Percentiles rank a stretch among this genome's conserved stretches.
Conservation (phyloP, 495 filamentous ascomycete genomes). For the Annulohypoxylon moriforme region DNA sequence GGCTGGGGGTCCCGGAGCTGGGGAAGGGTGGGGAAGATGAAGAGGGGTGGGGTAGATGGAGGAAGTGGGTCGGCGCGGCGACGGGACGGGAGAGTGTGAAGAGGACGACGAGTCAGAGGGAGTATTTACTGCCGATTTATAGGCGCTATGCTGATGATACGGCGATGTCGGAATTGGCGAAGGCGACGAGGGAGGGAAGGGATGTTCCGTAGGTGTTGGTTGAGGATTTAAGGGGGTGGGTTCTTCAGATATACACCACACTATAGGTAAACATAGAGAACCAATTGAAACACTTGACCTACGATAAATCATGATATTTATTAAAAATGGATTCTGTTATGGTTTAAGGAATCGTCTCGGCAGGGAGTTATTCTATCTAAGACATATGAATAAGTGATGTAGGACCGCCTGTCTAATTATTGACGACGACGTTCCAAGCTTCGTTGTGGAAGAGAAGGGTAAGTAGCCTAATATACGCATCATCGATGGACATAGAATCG, state of each 20-base stretch:
- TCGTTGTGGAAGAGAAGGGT: background rate
- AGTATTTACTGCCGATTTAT: conserved; percentile 69
- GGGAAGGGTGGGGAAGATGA: conserved; percentile 61
- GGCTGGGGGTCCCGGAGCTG: conserved; percentile 59
- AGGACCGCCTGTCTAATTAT: too few species aligned
- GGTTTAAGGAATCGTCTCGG: too few species aligned
- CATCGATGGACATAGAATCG: background rate
- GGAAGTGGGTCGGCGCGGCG: conserved; percentile 64
- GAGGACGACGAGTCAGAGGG: conserved; percentile 65
- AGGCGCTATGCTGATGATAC: conserved; percentile 70
- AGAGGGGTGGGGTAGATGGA: conserved; percentile 64
- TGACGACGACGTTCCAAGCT: background rate
- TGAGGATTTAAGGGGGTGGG: background rate
- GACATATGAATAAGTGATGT: too few species aligned
- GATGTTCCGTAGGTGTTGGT: conserved; percentile 17
- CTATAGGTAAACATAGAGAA: too few species aligned
- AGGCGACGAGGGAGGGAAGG: conserved; percentile 62
- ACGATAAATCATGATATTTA: too few species aligned
- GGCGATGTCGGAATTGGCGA: conserved; percentile 71
- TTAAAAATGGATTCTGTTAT: background rate
- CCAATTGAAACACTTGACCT: background rate
- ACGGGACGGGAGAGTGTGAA: conserved; percentile 61
- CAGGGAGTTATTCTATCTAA: too few species aligned
- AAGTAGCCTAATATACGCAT: background rate
- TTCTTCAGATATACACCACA: too few species aligned